Conservation (phyloP, 1,139 yeast genomes). For the Hyphopichia wangnamkhiaoensis region DNA sequence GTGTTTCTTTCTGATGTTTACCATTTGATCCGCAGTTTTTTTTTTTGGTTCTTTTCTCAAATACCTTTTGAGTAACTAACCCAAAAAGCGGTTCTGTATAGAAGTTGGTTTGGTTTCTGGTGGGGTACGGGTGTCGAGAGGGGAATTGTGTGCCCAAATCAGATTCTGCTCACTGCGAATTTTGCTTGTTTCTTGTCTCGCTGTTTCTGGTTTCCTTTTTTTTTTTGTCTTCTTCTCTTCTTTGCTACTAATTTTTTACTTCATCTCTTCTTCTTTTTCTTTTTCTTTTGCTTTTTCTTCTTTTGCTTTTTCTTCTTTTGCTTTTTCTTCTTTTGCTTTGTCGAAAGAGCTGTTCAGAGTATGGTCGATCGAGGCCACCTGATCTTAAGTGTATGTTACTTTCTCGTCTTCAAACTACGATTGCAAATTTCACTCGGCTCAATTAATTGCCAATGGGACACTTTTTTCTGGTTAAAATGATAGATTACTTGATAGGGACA, state of each 20-base stretch:
- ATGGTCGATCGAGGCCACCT: too few relatives aligned
- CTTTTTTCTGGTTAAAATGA: too few relatives aligned
- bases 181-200: background rate
- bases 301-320: background rate
- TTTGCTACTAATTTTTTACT: background rate
- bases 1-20: background rate
- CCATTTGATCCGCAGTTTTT: background rate
- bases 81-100: background rate
- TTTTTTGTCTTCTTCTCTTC: background rate
- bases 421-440: too few relatives aligned
- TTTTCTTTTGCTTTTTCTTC: background rate
- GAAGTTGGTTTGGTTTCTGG: background rate
- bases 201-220: background rate
- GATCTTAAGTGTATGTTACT: background rate
- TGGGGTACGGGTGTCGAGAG: too few relatives aligned
- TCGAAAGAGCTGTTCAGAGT: too few relatives aligned
- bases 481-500: conserved; percentile 41
- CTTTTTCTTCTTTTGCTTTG: too few relatives aligned
- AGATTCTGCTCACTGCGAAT: too few relatives aligned
- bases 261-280: background rate
- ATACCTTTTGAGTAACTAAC: too few relatives aligned
- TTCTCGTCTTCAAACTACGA: too few relatives aligned
- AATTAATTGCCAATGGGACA: too few relatives aligned
- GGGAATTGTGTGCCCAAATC: too few relatives aligned
- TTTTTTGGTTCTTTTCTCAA: too few relatives aligned